phyloP scores from a whole-genome alignment of 176 grass and related monocot genomes.

The Musa beccarii region DNA sequence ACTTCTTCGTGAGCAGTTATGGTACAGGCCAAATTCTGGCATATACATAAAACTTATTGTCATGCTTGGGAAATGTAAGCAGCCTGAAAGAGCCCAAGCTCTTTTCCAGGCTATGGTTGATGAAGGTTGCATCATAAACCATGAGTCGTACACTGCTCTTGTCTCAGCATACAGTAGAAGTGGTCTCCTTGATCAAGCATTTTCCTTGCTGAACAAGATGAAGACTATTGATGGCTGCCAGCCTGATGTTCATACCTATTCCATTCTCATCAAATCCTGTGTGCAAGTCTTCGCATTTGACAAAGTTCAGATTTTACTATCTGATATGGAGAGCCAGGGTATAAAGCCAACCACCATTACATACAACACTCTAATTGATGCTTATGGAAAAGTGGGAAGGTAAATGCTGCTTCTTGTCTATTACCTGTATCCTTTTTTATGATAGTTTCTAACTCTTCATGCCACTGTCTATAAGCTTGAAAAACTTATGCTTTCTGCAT shows the following conservation, averaged over 20 bases:
- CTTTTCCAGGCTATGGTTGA: constrained; percentile 79
- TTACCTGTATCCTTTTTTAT: not conserved
- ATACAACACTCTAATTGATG: constrained; percentile 89
- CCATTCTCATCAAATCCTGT: constrained; percentile 91
- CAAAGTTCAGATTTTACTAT: constrained; percentile 49
- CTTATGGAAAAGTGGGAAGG: constrained; percentile 84
- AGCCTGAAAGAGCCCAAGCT: constrained; percentile 64
- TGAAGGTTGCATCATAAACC: constrained; percentile 72
- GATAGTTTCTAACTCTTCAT: not conserved
- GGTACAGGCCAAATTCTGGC: constrained; percentile 75
- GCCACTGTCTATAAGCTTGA: not conserved
- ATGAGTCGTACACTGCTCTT: constrained; percentile 70
- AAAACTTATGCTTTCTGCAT: not conserved
- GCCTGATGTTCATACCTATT: constrained; percentile 82
- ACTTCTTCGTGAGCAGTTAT: constrained; percentile 77
- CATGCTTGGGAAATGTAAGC: constrained; percentile 91
- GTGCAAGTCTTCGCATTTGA: constrained; percentile 76
- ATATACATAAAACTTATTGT: constrained; percentile 94
- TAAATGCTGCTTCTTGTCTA: constrained; percentile 24
- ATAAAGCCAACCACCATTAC: constrained; percentile 67
- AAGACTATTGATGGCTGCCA: constrained; percentile 53
- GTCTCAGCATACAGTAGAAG: constrained; percentile 85
- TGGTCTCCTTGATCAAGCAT: constrained; percentile 49
- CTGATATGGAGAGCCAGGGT: constrained; percentile 40
- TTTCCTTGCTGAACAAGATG: constrained; percentile 66